These are phyloP conservation scores for Clitoria ternatea DNA, from an alignment of 306 rosid genomes.

Conservation along the genomic window DNA sequence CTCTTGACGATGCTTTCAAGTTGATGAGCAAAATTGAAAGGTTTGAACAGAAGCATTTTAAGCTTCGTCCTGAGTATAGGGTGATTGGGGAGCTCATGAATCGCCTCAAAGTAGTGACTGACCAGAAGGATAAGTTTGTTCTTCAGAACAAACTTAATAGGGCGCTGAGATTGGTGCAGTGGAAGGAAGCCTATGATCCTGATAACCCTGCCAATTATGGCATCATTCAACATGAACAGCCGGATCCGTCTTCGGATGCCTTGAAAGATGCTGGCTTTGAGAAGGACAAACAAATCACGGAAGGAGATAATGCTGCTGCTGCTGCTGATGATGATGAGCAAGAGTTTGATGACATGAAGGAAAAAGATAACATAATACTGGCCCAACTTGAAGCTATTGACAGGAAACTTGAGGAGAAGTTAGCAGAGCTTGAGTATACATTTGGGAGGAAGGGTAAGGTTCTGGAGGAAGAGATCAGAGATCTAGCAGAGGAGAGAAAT, in stretches of 20 bases:
- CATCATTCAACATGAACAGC: conserved; percentile 50
- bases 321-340: conserved; percentile 47
- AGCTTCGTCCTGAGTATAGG: conserved; percentile 63
- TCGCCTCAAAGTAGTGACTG: conserved; percentile 62
- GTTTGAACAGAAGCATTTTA: conserved; percentile 77
- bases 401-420: conserved; percentile 79
- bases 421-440: conserved; percentile 78
- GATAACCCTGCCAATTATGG: conserved; percentile 80
- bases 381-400: conserved; percentile 82
- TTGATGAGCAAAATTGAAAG: conserved; percentile 77
- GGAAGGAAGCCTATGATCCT: conserved; percentile 93
- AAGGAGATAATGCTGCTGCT: conserved; percentile 38
- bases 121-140: conserved; percentile 71
- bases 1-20: conserved; percentile 76
- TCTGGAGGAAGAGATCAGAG: conserved; percentile 88
- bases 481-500: conserved; percentile 97
- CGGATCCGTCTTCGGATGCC: conserved; percentile 36
- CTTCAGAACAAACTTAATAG: conserved; percentile 80
- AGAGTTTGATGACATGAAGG: conserved; percentile 92
- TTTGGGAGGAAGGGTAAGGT: conserved; percentile 91
- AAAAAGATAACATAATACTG: conserved; percentile 66
- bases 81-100: conserved; percentile 90
- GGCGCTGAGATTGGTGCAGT: conserved; percentile 73
- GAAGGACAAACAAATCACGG: conserved; percentile 38
- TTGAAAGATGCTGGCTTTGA: conserved; percentile 50